These are phyloP conservation scores for Asterionellopsis glacialis DNA, from an alignment of 108 stramenopile genomes.

Conservation along the genomic window DNA sequence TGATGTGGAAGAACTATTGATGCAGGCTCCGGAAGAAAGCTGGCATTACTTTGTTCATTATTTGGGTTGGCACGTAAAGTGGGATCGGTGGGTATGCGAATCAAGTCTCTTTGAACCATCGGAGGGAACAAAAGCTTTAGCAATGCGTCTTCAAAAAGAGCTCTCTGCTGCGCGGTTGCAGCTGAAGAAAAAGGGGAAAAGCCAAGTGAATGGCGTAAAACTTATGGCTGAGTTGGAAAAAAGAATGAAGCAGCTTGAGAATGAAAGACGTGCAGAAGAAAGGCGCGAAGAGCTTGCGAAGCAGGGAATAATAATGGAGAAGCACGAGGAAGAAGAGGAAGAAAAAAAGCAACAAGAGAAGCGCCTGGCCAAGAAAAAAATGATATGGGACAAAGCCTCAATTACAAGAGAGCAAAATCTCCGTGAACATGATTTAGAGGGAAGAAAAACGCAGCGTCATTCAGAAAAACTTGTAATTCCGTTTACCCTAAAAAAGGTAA, in stretches of 20 bases:
- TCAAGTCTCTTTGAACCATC: slow-evolving; percentile 27
- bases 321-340: slow-evolving; percentile 8
- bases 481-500: slow-evolving; percentile 54
- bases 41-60: slow-evolving; percentile 80
- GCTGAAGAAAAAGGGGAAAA: slow-evolving; percentile 13
- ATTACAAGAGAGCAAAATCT: slow-evolving; percentile 18
- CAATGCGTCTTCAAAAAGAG: slow-evolving; percentile 31
- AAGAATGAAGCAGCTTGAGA: slow-evolving; percentile 18
- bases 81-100: slow-evolving; percentile 80
- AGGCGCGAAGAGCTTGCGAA: slow-evolving; percentile 5
- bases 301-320: slow-evolving; percentile 3
- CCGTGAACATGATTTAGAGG: slow-evolving; percentile 13
- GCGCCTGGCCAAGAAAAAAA: not conserved
- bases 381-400: slow-evolving; percentile 7
- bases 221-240: slow-evolving; percentile 17
- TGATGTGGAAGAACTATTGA: slow-evolving; percentile 12
- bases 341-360: not conserved
- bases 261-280: slow-evolving; percentile 21
- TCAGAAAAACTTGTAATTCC: slow-evolving; percentile 38
- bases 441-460: slow-evolving; percentile 11
- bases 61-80: slow-evolving; percentile 66
- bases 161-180: slow-evolving; percentile 21
- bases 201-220: slow-evolving; percentile 18
- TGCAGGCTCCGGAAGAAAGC: slow-evolving; percentile 12
- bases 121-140: slow-evolving; percentile 23